A percentile compares a stretch with the other conserved stretches of the same genome.
These are phyloP conservation scores for Sugiyamaella neomexicana DNA, from an alignment of 1,139 yeast genomes.

Conservation along the genomic window DNA sequence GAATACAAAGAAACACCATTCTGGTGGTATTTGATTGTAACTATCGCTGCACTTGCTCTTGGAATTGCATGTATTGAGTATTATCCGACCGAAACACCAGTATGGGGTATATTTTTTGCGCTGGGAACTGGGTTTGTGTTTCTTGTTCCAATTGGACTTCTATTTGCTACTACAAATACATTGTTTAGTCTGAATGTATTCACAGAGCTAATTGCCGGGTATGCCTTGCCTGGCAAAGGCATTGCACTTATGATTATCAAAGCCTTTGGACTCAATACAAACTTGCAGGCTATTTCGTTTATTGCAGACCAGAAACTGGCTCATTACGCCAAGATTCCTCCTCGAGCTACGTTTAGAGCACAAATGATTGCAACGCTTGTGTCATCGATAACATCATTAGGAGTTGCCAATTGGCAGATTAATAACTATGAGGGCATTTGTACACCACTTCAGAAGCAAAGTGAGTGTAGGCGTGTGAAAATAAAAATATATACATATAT, in stretches of 20 bases:
- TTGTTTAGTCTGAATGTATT: constrained; percentile 58
- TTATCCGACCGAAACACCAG: constrained; percentile 48
- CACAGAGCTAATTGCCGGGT: constrained; percentile 62
- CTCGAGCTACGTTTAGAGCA: constrained; percentile 57
- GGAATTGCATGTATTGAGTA: constrained; percentile 51
- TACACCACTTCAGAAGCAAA: constrained; percentile 28
- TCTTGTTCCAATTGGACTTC: constrained; percentile 51
- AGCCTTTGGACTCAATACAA: constrained; percentile 59
- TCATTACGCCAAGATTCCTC: constrained; percentile 59
- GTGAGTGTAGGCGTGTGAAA: not conserved
- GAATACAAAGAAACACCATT: constrained; percentile 63
- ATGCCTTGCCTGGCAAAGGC: constrained; percentile 64
- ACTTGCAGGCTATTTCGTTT: constrained; percentile 59
- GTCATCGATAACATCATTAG: constrained; percentile 48
- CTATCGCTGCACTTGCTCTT: constrained; percentile 50
- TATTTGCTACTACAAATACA: constrained; percentile 54
- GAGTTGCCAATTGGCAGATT: constrained; percentile 53
- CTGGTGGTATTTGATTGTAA: constrained; percentile 54
- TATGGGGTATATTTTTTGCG: constrained; percentile 59
- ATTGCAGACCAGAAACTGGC: constrained; percentile 57
- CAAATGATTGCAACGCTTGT: constrained; percentile 49
- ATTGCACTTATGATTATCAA: constrained; percentile 59
- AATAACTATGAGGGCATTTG: constrained; percentile 29
- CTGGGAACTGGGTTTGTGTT: constrained; percentile 56
- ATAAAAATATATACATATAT: too few relatives aligned